A percentile compares a stretch with the other conserved stretches of the same genome.
These are phyloP conservation scores for Saturnispora halmiae DNA, from an alignment of 805 yeast species.

Conservation along the genomic window DNA sequence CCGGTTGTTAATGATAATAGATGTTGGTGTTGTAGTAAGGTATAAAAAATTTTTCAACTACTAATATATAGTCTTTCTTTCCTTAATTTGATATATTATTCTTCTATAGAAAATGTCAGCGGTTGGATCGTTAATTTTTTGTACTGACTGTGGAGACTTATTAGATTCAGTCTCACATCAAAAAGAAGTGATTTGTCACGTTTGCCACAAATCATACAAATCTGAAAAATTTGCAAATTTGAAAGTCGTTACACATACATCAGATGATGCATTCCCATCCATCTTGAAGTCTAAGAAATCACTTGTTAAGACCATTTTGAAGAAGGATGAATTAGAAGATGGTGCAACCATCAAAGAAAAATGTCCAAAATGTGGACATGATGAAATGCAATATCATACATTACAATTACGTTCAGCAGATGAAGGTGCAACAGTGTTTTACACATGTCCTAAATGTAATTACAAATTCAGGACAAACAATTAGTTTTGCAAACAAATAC, in stretches of 20 bases:
- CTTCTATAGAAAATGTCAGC: conserved; percentile 56
- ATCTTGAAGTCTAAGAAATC: conserved; percentile 71
- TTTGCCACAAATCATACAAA: conserved; percentile 36
- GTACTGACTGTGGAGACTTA: conserved; percentile 86
- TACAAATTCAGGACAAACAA: conserved; percentile 93
- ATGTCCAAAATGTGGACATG: conserved; percentile 98
- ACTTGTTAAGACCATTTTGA: conserved; percentile 78
- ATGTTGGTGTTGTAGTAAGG: no score
- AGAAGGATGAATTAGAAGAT: conserved; percentile 71
- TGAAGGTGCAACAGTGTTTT: conserved; percentile 99
- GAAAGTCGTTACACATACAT: conserved; percentile 78
- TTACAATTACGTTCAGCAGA: conserved; percentile 95
- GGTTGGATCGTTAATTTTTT: conserved; percentile 91
- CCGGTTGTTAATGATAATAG: no score
- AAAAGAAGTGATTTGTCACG: conserved; percentile 15
- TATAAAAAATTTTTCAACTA: not conserved
- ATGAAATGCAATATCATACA: conserved; percentile 97
- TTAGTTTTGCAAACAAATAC: no score
- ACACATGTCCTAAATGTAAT: conserved; percentile 90
- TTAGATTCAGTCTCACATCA: conserved; percentile 56
- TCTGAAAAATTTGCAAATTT: conserved; percentile 57
- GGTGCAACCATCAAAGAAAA: conserved; percentile 97
- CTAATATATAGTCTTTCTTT: not conserved
- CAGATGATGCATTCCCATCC: conserved; percentile 93
- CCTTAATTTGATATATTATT: not conserved